Percentiles rank a stretch among this genome's conserved stretches.
Evolutionary conservation across 768 basidiomycete genomes (phyloP).

Genomic region (Suillus subalutaceus): DNA sequence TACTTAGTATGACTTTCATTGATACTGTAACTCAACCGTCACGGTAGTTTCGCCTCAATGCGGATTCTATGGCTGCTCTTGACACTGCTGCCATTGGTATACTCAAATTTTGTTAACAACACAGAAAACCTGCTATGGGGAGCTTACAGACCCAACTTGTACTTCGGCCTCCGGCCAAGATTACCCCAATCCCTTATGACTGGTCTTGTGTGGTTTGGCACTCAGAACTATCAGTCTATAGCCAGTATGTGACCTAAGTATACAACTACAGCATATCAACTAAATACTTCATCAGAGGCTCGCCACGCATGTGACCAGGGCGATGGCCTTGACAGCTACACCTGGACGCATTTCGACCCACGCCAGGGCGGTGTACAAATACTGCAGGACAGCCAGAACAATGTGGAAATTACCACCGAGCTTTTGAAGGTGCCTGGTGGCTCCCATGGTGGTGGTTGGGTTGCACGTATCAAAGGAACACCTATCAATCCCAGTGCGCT

Average conservation of each 20-base stretch:
- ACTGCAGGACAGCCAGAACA: constrained; percentile 79
- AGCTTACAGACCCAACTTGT: constrained; percentile 89
- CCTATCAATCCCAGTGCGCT: constrained; percentile 65
- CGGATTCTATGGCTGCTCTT: constrained; percentile 33
- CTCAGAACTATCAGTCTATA: constrained; percentile 78
- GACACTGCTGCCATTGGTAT: constrained; percentile 21
- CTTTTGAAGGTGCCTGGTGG: constrained; percentile 87
- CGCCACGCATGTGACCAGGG: constrained; percentile 91
- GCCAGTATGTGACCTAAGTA: constrained; percentile 48
- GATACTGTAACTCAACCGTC: neutral
- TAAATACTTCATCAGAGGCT: constrained; percentile 47
- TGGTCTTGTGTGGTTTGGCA: constrained; percentile 93
- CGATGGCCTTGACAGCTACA: constrained; percentile 79
- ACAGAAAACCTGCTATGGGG: constrained; percentile 63
- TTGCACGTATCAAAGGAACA: constrained; percentile 78
- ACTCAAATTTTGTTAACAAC: constrained; percentile 31
- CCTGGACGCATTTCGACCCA: constrained; percentile 87
- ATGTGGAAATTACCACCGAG: constrained; percentile 82
- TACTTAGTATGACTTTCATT: neutral
- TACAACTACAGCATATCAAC: constrained; percentile 2
- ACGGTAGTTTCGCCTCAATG: constrained; percentile 14
- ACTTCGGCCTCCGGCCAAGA: constrained; percentile 88
- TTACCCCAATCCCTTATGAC: constrained; percentile 90
- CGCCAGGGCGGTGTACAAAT: constrained; percentile 86
- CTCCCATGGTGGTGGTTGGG: constrained; percentile 86